A percentile compares a stretch with the other conserved stretches of the same genome.
These are phyloP conservation scores for Anaeramoeba flamelloides DNA, from an alignment of 78 protist genomes.

Conservation along the genomic window DNA sequence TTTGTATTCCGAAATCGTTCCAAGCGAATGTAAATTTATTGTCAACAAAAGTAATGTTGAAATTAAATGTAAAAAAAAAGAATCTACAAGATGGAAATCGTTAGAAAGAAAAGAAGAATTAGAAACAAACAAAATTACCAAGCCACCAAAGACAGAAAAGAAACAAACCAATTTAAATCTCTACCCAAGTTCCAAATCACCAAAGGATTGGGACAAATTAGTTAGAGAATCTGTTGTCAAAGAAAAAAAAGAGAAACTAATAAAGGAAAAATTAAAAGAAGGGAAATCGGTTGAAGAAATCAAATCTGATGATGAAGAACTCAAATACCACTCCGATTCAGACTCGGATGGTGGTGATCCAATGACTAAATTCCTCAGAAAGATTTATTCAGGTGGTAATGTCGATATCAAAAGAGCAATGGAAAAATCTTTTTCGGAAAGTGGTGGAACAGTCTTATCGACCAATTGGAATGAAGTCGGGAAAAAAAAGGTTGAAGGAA, in stretches of 20 bases:
- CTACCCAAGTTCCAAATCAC: background rate
- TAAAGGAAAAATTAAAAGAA: constrained; percentile 52
- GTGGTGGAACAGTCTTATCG: background rate
- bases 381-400: background rate
- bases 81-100: constrained; percentile 11
- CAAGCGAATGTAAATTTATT: background rate
- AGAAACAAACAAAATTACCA: background rate
- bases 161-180: background rate
- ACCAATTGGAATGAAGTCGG: constrained; percentile 3
- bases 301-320: background rate
- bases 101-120: constrained; percentile 16
- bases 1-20: background rate
- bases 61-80: constrained; percentile 8
- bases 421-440: background rate
- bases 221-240: constrained; percentile 22
- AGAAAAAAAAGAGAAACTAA: constrained; percentile 38
- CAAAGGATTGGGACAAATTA: background rate
- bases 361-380: too few relatives aligned
- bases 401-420: background rate
- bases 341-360: too few relatives aligned
- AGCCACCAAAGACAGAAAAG: background rate
- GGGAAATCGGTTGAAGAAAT: constrained; percentile 15
- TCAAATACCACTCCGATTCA: too few relatives aligned
- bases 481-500: background rate
- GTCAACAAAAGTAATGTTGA: constrained; percentile 26